Evolutionary conservation across 441 rosid genomes (phyloP).

Genomic region (Corymbia citriodora): DNA sequence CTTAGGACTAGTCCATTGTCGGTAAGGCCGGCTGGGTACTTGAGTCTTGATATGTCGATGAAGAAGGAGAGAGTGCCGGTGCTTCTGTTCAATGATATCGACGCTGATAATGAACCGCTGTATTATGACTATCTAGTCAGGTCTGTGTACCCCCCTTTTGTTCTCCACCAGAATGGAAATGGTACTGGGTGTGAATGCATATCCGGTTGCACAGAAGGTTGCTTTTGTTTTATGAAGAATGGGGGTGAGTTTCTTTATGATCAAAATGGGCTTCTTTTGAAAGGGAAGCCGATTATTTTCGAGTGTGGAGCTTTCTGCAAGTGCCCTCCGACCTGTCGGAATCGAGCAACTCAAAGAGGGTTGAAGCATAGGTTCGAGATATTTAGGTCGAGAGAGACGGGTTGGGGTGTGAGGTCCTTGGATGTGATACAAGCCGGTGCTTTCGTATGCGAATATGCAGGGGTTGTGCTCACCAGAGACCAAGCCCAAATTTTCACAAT

Average conservation of each 20-base stretch:
- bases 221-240: conserved; percentile 66
- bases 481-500: conserved; percentile 73
- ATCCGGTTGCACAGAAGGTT: conserved; percentile 57
- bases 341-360: conserved; percentile 78
- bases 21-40: conserved; percentile 69
- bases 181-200: conserved; percentile 71
- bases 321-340: conserved; percentile 79
- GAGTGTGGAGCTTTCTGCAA: conserved; percentile 79
- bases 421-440: conserved; percentile 85
- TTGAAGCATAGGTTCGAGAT: conserved; percentile 66
- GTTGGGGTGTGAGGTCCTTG: conserved; percentile 90
- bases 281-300: conserved; percentile 65
- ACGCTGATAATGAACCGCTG: conserved; percentile 66
- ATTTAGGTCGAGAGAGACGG: conserved; percentile 80
- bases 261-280: conserved; percentile 53
- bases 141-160: conserved; percentile 56
- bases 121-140: conserved; percentile 64
- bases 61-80: conserved; percentile 61
- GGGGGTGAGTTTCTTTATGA: conserved; percentile 85
- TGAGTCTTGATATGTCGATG: conserved; percentile 67
- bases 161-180: conserved; percentile 14
- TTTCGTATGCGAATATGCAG: conserved; percentile 87
- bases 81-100: conserved; percentile 71
- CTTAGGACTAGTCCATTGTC: conserved; percentile 49
- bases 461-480: conserved; percentile 81